Base-by-base conservation (phyloP, 148 eudicot species). In the Camellia japonica region DNA sequence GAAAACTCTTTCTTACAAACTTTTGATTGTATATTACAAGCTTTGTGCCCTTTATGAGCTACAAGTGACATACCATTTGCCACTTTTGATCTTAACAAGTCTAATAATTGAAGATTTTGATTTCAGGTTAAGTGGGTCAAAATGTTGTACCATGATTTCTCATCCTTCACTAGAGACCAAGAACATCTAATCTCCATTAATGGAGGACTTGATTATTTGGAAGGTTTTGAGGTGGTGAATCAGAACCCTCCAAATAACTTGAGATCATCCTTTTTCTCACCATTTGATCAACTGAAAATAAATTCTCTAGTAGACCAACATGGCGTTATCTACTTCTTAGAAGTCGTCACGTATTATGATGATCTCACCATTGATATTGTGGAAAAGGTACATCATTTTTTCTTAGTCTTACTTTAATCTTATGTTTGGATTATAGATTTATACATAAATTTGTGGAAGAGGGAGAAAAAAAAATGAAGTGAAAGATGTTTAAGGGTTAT, bases 121-220 rank as follows among this genome's bases (percentile, higher is more conserved):
- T 20, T 49, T 70, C 81, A 96, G 99, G 98, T 86, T 80, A 96
- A 89, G 83, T 93, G 98, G 99, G 88, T 93, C 12, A 83, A 93
- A 44, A 89, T 93, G 93, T 68, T 95, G 52, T 95, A 95, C 78
- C 66, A 75, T 47, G 89, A 95, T 76, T 95, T 92, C 82, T 76
- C 85, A n/a, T 64, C 63, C 23, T 90, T 95, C 63, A 87, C 93
- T 67, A 90, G 82, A 81, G 99, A 95, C 67, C 97, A 95, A 90
- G 99, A 95, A 73, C 89, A 78, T 62, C 83, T 95, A 30, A 93
- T 95, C 75, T 89, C 97, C 47, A 71, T 73, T 5, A 61, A 79
- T n/a, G 97, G 90, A 14, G 54, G 38, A 30, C 38, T 90, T 15
- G 83, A 93, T 84, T 95, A 91, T 75, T 86, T 95, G 4, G 99